These are phyloP conservation scores for Hemisphaericaspora nanyangensis DNA, from an alignment of 805 yeast genomes.

Conservation along the genomic window DNA sequence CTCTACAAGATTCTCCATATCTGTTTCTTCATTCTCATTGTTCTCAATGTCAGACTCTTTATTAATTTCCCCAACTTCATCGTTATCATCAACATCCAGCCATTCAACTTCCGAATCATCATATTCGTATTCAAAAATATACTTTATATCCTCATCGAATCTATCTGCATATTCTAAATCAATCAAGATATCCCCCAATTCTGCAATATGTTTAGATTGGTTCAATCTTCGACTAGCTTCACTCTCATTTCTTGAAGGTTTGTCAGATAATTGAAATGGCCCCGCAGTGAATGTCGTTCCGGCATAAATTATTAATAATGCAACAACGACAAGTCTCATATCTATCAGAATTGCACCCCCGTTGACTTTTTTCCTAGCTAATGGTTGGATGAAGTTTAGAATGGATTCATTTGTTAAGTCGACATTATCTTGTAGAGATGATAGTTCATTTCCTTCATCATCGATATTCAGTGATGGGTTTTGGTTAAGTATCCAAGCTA, in stretches of 20 bases:
- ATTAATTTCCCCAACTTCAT: not conserved
- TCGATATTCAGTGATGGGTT: conserved; percentile 16
- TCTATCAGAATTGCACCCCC: conserved; percentile 59
- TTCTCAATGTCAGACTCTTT: conserved; percentile 1
- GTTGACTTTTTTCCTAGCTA: conserved; percentile 53
- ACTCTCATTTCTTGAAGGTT: conserved; percentile 10
- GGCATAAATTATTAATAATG: conserved; percentile 35
- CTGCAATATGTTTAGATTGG: conserved; percentile 23
- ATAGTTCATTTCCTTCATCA: conserved; percentile 3
- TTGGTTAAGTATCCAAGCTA: conserved; percentile 56
- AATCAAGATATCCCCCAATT: conserved; percentile 50
- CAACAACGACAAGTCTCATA: conserved; percentile 54
- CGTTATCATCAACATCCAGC: conserved; percentile 8
- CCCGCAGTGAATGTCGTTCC: conserved; percentile 14
- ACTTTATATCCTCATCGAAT: conserved; percentile 64
- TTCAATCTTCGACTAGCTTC: conserved; percentile 15
- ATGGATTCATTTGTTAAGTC: conserved; percentile 61
- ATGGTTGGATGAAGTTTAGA: conserved; percentile 60
- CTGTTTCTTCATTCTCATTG: conserved; percentile 7
- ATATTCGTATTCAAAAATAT: conserved; percentile 56
- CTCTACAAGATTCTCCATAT: not conserved
- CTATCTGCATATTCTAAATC: conserved; percentile 59
- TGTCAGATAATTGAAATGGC: conserved; percentile 2
- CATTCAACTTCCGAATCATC: conserved; percentile 9
- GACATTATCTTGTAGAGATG: conserved; percentile 25